These are phyloP conservation scores for Talaromyces verruculosus DNA, from an alignment of 2,329 filamentous ascomycete genomes.

Conservation along the genomic window DNA sequence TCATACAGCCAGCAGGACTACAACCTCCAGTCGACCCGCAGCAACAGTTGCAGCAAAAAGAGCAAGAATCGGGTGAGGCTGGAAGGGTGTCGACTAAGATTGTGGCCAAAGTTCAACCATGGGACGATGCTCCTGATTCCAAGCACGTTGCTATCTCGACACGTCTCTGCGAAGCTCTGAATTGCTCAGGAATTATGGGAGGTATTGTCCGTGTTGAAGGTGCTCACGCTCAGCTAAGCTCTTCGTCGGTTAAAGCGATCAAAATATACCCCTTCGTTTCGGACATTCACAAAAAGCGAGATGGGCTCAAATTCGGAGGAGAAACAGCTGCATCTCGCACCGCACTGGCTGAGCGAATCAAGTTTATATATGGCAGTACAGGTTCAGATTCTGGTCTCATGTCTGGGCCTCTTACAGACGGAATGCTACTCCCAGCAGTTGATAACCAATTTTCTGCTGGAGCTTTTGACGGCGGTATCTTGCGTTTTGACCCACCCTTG, in stretches of 20 bases:
- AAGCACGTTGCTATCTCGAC: slow-evolving; percentile 78
- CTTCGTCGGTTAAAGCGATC: slow-evolving; percentile 64
- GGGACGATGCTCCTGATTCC: slow-evolving; percentile 84
- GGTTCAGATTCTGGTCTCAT: slow-evolving; percentile 60
- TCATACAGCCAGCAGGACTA: slow-evolving; percentile 79
- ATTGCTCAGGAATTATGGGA: slow-evolving; percentile 72
- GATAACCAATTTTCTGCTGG: slow-evolving; percentile 55
- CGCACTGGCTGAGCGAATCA: slow-evolving; percentile 68
- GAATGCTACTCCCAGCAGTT: slow-evolving; percentile 69
- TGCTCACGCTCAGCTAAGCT: slow-evolving; percentile 69
- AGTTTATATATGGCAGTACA: slow-evolving; percentile 64
- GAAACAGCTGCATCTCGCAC: slow-evolving; percentile 82
- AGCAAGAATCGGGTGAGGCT: slow-evolving; percentile 58
- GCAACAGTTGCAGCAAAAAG: slow-evolving; percentile 64
- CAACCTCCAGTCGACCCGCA: slow-evolving; percentile 68
- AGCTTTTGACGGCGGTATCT: slow-evolving; percentile 78
- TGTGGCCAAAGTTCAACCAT: slow-evolving; percentile 71
- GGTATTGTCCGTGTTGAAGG: slow-evolving; percentile 85
- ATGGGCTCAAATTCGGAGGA: slow-evolving; percentile 80
- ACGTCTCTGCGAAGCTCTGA: slow-evolving; percentile 71
- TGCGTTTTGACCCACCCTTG: slow-evolving; percentile 69
- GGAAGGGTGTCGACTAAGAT: slow-evolving; percentile 64
- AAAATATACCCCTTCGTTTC: slow-evolving; percentile 79
- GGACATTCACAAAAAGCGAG: slow-evolving; percentile 54
- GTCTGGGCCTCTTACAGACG: slow-evolving; percentile 84